Evolutionary conservation across 257 asterid genomes (phyloP).

Genomic region (Orobanche coerulescens): DNA sequence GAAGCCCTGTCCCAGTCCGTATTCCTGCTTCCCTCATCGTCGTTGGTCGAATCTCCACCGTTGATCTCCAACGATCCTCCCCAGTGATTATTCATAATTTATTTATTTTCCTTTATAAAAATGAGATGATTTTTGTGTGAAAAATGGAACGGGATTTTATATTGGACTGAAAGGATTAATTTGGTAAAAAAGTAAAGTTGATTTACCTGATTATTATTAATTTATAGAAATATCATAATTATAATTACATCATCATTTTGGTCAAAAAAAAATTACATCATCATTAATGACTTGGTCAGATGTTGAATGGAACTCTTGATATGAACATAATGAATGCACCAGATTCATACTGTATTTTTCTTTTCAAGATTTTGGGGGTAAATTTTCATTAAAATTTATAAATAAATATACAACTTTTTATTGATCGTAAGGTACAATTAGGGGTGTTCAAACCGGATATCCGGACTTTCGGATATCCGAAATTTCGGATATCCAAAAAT

Average conservation of each 20-base stretch:
- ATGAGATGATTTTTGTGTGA: not conserved
- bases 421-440: no score
- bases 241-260: no score
- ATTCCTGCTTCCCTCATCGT: conserved; percentile 42
- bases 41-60: conserved; percentile 39
- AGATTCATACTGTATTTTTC: no score
- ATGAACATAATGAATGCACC: not conserved
- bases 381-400: no score
- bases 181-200: no score
- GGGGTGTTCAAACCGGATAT: no score
- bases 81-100: conserved; percentile 70
- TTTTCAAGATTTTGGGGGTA: no score
- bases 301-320: not conserved
- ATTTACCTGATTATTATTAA: conserved; percentile 11
- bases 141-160: not conserved
- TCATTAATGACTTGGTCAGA: conserved; percentile 25
- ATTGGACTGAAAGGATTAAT: no score
- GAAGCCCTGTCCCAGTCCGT: conserved; percentile 70
- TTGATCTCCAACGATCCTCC: conserved; percentile 76
- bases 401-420: no score
- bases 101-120: not conserved
- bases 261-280: not conserved
- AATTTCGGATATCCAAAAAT: no score
- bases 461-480: no score
- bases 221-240: not conserved